Conservation (phyloP, 2,329 filamentous ascomycete species). For the Aureobasidium musti region DNA sequence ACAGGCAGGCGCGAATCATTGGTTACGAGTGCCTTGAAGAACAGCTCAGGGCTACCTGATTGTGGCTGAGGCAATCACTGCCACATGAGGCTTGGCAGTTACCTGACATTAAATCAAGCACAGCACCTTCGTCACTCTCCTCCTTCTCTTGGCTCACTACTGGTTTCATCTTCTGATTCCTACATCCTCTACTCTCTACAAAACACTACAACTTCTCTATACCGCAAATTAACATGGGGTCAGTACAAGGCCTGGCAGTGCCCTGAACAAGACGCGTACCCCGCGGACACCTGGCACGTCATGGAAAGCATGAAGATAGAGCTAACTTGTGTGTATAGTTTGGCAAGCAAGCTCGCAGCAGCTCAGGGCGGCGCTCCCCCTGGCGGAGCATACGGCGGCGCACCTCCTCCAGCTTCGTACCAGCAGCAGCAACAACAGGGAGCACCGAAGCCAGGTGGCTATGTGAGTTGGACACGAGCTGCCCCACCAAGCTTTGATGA, state of each 20-base stretch:
- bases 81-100: constrained; percentile 16
- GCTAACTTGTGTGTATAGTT: constrained; percentile 17
- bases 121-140: background rate
- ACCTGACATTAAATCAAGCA: constrained; percentile 15
- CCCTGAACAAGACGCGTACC: constrained; percentile 1
- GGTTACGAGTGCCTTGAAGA: too few relatives aligned
- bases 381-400: constrained; percentile 36
- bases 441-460: constrained; percentile 45
- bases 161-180: background rate
- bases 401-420: constrained; percentile 36
- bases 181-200: background rate
- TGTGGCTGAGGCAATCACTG: constrained; percentile 23
- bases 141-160: constrained; percentile 9
- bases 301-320: background rate
- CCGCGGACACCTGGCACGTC: constrained; percentile 20
- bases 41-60: background rate
- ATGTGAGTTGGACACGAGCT: constrained; percentile 52
- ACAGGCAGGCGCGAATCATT: background rate
- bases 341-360: constrained; percentile 51
- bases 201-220: background rate
- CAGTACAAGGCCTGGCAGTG: background rate
- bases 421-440: constrained; percentile 35
- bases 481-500: constrained; percentile 30
- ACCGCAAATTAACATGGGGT: constrained; percentile 22
- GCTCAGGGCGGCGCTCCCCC: constrained; percentile 42